Percentiles rank a stretch among this genome's conserved stretches.
Conservation (phyloP, 2,329 filamentous ascomycete genomes). For the Lachnellula arida region DNA sequence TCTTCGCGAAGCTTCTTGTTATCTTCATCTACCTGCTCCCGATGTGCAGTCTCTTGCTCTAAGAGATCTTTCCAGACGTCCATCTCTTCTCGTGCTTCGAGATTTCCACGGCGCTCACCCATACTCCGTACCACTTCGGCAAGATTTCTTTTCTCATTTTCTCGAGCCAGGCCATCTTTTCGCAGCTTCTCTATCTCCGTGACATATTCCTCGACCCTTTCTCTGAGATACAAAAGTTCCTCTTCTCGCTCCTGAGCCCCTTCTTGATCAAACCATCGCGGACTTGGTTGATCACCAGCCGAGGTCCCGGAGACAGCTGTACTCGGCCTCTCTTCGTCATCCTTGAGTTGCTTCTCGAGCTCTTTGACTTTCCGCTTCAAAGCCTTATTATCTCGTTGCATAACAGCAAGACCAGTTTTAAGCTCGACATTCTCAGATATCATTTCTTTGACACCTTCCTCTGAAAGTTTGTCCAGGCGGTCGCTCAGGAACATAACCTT, state of each 20-base stretch:
- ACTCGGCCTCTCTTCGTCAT: slow-evolving; percentile 58
- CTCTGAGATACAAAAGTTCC: slow-evolving; percentile 78
- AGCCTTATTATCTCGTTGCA: slow-evolving; percentile 86
- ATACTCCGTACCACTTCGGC: slow-evolving; percentile 72
- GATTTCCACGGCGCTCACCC: slow-evolving; percentile 45
- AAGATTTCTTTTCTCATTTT: slow-evolving; percentile 81
- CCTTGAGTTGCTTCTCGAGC: slow-evolving; percentile 71
- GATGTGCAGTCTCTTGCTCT: slow-evolving; percentile 82
- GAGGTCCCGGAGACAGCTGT: slow-evolving; percentile 56
- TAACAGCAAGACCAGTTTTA: slow-evolving; percentile 81
- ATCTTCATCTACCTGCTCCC: slow-evolving; percentile 88
- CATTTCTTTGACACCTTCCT: slow-evolving; percentile 96
- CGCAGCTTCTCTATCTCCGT: slow-evolving; percentile 78
- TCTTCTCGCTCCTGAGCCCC: slow-evolving; percentile 68
- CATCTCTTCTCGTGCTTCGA: slow-evolving; percentile 55
- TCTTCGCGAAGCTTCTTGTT: slow-evolving; percentile 81
- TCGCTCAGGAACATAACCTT: slow-evolving; percentile 97
- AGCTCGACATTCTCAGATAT: slow-evolving; percentile 96
- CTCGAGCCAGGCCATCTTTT: slow-evolving; percentile 70
- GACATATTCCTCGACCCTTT: slow-evolving; percentile 79
- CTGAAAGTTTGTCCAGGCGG: slow-evolving; percentile 84
- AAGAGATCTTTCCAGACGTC: slow-evolving; percentile 95
- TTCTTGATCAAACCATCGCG: slow-evolving; percentile 53
- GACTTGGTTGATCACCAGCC: slow-evolving; percentile 48
- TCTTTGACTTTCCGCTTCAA: slow-evolving; percentile 79